Evolutionary conservation across 768 basidiomycete species (phyloP), one percentile per base, ranked within the genome.

Genomic region (Kwoniella mangroviensis): DNA sequence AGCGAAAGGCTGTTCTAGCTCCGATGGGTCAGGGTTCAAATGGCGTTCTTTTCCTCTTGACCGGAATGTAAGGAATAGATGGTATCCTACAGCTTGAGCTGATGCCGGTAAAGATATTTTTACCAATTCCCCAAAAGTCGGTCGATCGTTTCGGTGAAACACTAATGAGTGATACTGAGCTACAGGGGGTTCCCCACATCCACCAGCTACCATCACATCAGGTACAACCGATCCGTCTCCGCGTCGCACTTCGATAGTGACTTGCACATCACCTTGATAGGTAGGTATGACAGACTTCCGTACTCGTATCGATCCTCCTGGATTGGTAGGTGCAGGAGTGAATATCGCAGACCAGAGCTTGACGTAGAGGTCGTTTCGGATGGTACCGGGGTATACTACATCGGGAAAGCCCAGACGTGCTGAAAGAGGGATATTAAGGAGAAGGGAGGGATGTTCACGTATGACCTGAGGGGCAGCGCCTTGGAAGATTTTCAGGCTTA

Each of bases 261-360:
- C 93, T 83, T 98, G 93, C 9, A 96, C 88, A 72, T 92, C 93
- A 62, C 88, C 90, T 19, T 75, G 70, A 62, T 71, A 62, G 11
- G 63, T 49, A 4, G 77, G 65, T 22, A 67, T 24, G 26, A 72
- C 69, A 10, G 79, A 72, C 45, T 73, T 79, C 19, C 79, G 77
- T 4, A 73, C 63, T 15, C 77, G 70, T 15, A 79, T 74, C 4
- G 79, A 77, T n/a, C 77, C 77, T 10, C 69, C 72, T 19, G 69
- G 26, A 17, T 62, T 43, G 0, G 59, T 41, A 2, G 73, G 68
- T 3, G 87, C 85, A 0, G 88, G 84, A 2, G 86, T 84, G 79
- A 98, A 98, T 72, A 94, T 91, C 49, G 93, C 96, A 65, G 90
- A 91, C 94, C 94, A 98, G 0, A 98, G 87, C 82, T 97, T 97